Percentiles rank a stretch among this genome's conserved stretches.
These are phyloP conservation scores for Canariomyces notabilis DNA, from an alignment of 2,329 filamentous ascomycete genomes.

Conservation along the genomic window DNA sequence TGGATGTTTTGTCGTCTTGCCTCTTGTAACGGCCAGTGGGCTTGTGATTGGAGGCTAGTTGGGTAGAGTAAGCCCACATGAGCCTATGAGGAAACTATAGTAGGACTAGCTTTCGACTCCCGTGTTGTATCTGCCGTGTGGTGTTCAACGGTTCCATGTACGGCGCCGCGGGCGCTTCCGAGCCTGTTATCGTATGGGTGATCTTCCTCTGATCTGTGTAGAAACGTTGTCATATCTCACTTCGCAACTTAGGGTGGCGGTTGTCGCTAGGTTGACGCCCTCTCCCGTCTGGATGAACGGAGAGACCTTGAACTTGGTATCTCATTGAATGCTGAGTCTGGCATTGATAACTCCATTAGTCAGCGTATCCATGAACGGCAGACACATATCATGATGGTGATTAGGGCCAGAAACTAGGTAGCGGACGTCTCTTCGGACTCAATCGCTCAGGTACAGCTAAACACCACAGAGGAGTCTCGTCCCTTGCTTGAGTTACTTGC, in stretches of 20 bases:
- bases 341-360: not conserved
- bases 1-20: not conserved
- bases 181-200: not conserved
- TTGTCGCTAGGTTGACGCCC: slow-evolving; percentile 2
- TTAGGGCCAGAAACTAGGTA: too few species aligned
- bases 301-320: not conserved
- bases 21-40: not conserved
- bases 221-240: too few species aligned
- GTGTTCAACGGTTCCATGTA: not conserved
- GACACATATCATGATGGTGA: too few species aligned
- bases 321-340: not conserved
- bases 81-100: not conserved
- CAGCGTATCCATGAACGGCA: too few species aligned
- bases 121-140: not conserved
- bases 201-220: not conserved
- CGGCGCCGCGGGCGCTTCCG: not conserved
- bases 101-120: too few species aligned
- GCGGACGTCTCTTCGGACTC: too few species aligned
- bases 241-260: slow-evolving; percentile 1
- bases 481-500: too few species aligned
- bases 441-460: too few species aligned
- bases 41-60: not conserved
- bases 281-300: not conserved
- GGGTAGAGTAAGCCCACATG: too few species aligned
- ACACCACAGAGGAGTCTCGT: too few species aligned